phyloP scores from a whole-genome alignment of 1,284 basidiomycete species.

The Trichosporon faecale region DNA sequence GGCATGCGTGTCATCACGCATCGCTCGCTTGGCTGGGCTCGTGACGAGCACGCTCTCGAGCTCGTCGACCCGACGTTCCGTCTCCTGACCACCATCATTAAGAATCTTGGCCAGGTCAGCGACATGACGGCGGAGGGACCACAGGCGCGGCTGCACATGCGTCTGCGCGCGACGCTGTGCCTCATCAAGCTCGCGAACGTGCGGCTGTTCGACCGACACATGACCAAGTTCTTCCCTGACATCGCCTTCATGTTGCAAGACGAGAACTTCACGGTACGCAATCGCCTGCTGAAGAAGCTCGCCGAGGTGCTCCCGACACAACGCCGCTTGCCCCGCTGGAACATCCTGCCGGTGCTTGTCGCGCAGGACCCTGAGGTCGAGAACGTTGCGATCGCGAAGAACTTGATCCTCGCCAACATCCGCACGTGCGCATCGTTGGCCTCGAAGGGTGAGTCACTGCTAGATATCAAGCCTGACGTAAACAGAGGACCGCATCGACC shows the following conservation, averaged over 20 bases:
- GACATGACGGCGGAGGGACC: constrained; percentile 61
- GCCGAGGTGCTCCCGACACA: constrained; percentile 61
- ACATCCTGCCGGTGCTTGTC: constrained; percentile 79
- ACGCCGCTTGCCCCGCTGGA: constrained; percentile 69
- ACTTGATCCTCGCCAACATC: background rate
- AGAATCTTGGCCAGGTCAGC: constrained; percentile 63
- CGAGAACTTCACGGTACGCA: constrained; percentile 79
- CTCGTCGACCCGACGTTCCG: constrained; percentile 70
- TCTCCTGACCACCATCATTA: constrained; percentile 67
- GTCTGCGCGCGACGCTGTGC: constrained; percentile 75
- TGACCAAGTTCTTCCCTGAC: constrained; percentile 64
- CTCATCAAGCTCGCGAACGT: constrained; percentile 74
- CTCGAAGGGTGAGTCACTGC: background rate
- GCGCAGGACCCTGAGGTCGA: constrained; percentile 89
- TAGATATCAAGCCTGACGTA: background rate
- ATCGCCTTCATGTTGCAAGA: constrained; percentile 81
- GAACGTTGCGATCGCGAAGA: constrained; percentile 52
- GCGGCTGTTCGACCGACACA: constrained; percentile 61
- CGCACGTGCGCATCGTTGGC: background rate
- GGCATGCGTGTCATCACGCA: constrained; percentile 75
- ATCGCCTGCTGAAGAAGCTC: constrained; percentile 72
- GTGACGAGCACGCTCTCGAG: constrained; percentile 61
- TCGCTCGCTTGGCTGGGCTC: constrained; percentile 67
- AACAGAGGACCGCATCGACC: constrained; percentile 61
- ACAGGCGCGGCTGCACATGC: constrained; percentile 55